Evolutionary conservation across 2,329 filamentous ascomycete species (phyloP).

Genomic region (Catunica adiposa): DNA sequence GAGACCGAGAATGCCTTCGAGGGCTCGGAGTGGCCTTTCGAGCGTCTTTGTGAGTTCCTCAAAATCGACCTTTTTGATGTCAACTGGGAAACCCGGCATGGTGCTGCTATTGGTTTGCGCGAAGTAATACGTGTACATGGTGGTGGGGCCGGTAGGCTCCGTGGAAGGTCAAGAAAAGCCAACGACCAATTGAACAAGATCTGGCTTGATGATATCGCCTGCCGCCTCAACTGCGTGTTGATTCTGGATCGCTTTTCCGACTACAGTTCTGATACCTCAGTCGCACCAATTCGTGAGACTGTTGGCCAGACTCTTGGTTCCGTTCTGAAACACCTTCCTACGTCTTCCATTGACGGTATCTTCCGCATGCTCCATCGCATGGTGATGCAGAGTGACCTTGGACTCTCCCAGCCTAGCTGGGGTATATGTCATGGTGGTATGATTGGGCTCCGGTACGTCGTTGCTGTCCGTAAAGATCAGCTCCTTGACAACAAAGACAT

Average conservation of each 20-base stretch:
- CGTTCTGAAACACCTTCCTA: conserved; percentile 66
- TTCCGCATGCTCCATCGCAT: conserved; percentile 75
- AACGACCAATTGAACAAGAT: conserved; percentile 66
- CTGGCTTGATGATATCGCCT: conserved; percentile 93
- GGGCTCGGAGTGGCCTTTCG: conserved; percentile 82
- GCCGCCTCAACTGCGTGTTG: conserved; percentile 82
- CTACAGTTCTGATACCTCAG: conserved; percentile 92
- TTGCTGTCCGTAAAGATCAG: conserved; percentile 85
- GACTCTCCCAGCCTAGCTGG: conserved; percentile 62
- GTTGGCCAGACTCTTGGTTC: conserved; percentile 88
- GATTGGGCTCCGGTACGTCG: conserved; percentile 88
- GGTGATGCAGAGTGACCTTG: conserved; percentile 77
- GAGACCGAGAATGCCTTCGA: conserved; percentile 61
- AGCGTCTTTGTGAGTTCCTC: conserved; percentile 83
- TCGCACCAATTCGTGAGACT: conserved; percentile 89
- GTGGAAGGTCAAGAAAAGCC: conserved; percentile 50
- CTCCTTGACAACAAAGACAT: conserved; percentile 68
- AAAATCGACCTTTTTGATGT: conserved; percentile 86
- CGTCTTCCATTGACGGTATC: conserved; percentile 63
- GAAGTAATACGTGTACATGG: conserved; percentile 90
- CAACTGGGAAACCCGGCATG: conserved; percentile 89
- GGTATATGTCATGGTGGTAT: conserved; percentile 95
- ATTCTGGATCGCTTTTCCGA: conserved; percentile 97
- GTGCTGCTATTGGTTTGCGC: conserved; percentile 84
- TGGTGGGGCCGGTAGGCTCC: conserved; percentile 62